Base-by-base conservation (phyloP, 441 rosid species). In the Erodium trifolium region DNA sequence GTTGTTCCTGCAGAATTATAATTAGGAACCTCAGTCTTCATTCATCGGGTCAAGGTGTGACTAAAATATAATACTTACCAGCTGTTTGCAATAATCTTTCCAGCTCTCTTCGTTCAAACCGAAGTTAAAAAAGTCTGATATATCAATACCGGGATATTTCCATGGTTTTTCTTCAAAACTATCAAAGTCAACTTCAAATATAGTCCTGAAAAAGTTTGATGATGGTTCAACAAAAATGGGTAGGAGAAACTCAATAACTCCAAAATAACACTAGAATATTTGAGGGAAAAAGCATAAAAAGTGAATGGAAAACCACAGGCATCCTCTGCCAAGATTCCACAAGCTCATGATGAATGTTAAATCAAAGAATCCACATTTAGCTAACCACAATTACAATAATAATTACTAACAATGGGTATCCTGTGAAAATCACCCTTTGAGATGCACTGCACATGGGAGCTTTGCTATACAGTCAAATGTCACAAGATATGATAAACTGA, bases 131-230 rank as follows among this genome's bases (percentile, higher is more conserved):
- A 85, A 94, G 77, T 88, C 96, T 1, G 97, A 80, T 34, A 81
- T 39, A 73, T 95, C 99, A 73, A 82, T 79, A 49, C 86, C 91
- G 49, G 91, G 89, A 81, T 90, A 86, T 75, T 85, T 90, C 99
- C 99, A 94, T 6, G 98, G 95, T 77, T 94, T 94, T 73, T 94
- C 98, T 78, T 94, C 98, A 76, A 94, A 89, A 73, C 86, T 78
- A 78, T 94, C 97, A 77, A 92, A 87, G 78, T 90, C 96, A 29
- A 94, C 90, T 49, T 94, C 97, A 71, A 92, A 92, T 79, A 94
- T 89, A 72, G 93, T 86, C 96, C 99, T 94, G 87, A 67, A 82
- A 72, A 69, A 41, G 68, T 49, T 60, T 37, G 4, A 3, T 37
- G 37, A 68, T 35, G 27, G 43, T 12, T n/a, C 47, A 65, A n/a